These are phyloP conservation scores for Cryomyces minteri DNA, from an alignment of 495 filamentous ascomycete species.

Conservation along the genomic window DNA sequence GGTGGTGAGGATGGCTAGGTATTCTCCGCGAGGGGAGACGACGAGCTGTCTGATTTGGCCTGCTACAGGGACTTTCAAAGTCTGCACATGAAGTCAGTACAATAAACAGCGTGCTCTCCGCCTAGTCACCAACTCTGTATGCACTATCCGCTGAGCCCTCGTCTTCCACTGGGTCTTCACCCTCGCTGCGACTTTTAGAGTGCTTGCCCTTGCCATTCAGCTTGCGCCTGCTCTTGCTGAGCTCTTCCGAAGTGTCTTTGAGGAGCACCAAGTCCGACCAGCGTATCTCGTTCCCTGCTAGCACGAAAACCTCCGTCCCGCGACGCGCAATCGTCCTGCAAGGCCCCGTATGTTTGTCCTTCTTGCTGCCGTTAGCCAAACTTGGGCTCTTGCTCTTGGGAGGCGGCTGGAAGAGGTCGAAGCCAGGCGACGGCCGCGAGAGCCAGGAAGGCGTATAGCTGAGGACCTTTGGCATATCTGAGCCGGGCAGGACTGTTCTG, in stretches of 20 bases:
- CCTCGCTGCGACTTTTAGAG: neutral
- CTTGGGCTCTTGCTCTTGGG: conserved; percentile 18
- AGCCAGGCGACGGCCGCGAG: conserved; percentile 51
- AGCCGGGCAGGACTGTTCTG: neutral
- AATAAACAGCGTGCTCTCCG: neutral
- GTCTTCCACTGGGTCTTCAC: neutral
- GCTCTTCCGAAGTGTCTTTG: conserved; percentile 33
- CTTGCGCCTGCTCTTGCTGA: conserved; percentile 14
- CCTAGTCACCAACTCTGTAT: neutral
- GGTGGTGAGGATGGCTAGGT: conserved; percentile 63
- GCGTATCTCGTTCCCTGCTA: conserved; percentile 67
- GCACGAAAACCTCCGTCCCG: conserved; percentile 66
- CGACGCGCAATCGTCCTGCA: conserved; percentile 51
- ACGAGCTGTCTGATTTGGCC: conserved; percentile 64
- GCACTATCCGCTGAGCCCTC: neutral
- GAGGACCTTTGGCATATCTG: conserved; percentile 58
- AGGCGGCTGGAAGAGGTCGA: conserved; percentile 37
- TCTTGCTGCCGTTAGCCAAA: conserved; percentile 15
- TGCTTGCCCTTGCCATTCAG: neutral
- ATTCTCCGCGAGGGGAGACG: conserved; percentile 60
- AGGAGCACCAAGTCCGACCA: conserved; percentile 64
- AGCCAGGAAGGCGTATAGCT: conserved; percentile 75
- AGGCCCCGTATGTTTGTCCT: conserved; percentile 31
- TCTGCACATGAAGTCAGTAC: conserved; percentile 7
- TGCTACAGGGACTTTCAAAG: conserved; percentile 50